Base-by-base conservation (phyloP, 179 eudicot species). In the Drosera spatulata region DNA sequence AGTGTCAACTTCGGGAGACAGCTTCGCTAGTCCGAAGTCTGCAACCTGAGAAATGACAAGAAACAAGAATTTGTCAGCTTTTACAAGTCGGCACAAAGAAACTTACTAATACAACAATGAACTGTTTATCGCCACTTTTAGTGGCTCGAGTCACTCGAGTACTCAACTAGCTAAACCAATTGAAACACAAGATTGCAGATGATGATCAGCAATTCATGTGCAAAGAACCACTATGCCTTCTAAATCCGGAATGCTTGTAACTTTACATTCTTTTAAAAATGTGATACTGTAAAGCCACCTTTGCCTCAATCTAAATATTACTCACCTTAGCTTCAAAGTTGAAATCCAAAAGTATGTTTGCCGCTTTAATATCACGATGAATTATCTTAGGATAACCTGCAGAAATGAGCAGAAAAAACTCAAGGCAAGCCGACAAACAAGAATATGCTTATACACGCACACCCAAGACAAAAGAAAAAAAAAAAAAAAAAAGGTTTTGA, bases 11-110 rank as follows among this genome's bases (percentile, higher is more conserved):
- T 86, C 97, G 62, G 97, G 81, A 61, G 94, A 53, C 50, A 89
- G 64, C 77, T 83, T 93, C 54, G 99, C 99, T 47, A 89, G 90
- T 67, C 99, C 99, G 80, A 93, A 93, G 73, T 93, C 99, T 45
- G 97, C 95, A 75, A 93, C 96, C 99, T 93, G 81, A 55, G 66
- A 37, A 51, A 53, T 22, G 57, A 43, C 53, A 46, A 58, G 42
- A 6, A 7, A 12, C 22, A 6, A 13, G 15, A n/a, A n/a, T 43
- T 11, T 44, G 38, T 43, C 43, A 39, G 37, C 14, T 22, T 22
- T 22, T 22, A 22, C 33, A 22, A 22, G 33, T 22, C 33, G 1
- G 33, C 33, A 22, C 33, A 22, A 22, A 38, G 9, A 60, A 45
- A 49, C 14, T 49, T n/a, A 1, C 14, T 49, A 51, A 22, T 22